phyloP scores from a whole-genome alignment of 441 rosid species.

The Breynia disticha region DNA sequence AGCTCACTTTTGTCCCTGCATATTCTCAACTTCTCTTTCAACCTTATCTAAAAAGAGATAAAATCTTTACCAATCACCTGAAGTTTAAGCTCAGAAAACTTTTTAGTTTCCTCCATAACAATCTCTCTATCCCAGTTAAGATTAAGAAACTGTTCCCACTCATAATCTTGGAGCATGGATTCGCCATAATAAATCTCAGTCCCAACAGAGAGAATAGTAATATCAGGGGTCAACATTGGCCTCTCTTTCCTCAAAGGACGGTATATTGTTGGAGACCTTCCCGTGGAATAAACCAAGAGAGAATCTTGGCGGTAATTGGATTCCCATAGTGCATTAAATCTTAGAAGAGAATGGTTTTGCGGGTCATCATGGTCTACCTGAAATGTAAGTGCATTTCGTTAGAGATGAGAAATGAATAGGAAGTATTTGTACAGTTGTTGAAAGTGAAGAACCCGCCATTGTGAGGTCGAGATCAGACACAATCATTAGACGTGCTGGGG shows the following conservation, averaged over 20 bases:
- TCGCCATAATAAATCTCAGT: constrained; percentile 84
- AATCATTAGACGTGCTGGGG: constrained; percentile 68
- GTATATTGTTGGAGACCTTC: constrained; percentile 66
- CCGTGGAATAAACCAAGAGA: constrained; percentile 68
- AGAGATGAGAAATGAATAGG: not conserved
- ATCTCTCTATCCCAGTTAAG: constrained; percentile 62
- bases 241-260: constrained; percentile 43
- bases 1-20: no score
- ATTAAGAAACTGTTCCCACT: constrained; percentile 64
- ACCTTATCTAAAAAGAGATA: no score
- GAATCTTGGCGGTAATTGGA: constrained; percentile 65
- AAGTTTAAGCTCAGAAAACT: constrained; percentile 63
- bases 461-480: constrained; percentile 95
- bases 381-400: not conserved
- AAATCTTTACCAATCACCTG: constrained; percentile 34
- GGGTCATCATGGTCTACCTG: constrained; percentile 86
- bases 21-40: no score
- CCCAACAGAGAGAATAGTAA: constrained; percentile 84
- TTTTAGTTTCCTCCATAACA: constrained; percentile 59
- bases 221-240: constrained; percentile 86
- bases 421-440: not conserved
- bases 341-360: constrained; percentile 56
- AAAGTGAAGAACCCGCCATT: constrained; percentile 38
- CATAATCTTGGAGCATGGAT: constrained; percentile 67
- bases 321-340: constrained; percentile 84